Evolutionary conservation across 2,329 filamentous ascomycete genomes (phyloP), one percentile per base, ranked within the genome.

Genomic region (Talaromyces sp.): DNA sequence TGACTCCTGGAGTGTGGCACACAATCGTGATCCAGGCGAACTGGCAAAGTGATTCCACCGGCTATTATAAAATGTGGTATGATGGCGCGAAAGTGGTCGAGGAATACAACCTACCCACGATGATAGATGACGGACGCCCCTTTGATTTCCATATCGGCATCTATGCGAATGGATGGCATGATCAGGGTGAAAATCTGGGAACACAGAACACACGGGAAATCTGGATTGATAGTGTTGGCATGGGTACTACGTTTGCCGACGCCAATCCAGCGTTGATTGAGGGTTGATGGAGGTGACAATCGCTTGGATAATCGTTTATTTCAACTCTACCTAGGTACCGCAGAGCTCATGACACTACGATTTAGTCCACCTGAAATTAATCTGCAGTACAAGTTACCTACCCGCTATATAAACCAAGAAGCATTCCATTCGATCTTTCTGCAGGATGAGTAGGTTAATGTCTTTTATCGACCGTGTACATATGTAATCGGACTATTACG

Each of bases 161-260:
- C 36, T 84, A 85, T 71, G 82, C 82, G 0, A 84, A 84, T 69
- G 77, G 77, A 11, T 84, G 82, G 82, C 73, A 82, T 65, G 82
- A 84, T 66, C 74, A 80, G 43, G 72, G 72, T 1, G 70, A 73
- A 15, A 75, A 77, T 69, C 68, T 74, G 56, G 81, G 80, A 0
- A 76, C 67, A 17, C 81, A 84, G 74, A 69, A 70, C 0, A 79
- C 78, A 25, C 74, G 82, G 10, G 76, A 82, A 72, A 70, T 84
- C n/a, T 85, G 81, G 80, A 83, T 79, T 68, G 83, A 84, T 68
- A 78, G 83, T 74, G 78, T 84, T 66, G 77, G 79, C 5, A 73
- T 79, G 7, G 82, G 81, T 1, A 79, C 78, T 2, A 74, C 71
- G 1, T 80, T 78, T 67, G 72, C 72, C 8, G 80, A 82, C 69